phyloP scores from a whole-genome alignment of 2,329 filamentous ascomycete species.

The Aspergillus quadricinctus region DNA sequence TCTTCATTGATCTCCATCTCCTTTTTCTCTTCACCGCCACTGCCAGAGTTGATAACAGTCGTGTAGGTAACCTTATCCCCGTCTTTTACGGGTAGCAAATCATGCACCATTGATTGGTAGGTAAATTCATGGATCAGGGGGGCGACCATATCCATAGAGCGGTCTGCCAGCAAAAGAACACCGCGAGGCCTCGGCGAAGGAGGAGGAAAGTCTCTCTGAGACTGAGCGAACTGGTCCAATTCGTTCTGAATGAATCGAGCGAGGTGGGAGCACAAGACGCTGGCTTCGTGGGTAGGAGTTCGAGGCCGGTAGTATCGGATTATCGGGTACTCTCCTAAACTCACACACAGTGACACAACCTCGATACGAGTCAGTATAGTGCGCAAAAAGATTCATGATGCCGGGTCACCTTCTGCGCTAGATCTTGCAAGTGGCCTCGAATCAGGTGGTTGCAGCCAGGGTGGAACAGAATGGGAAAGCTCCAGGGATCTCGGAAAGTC shows the following conservation, averaged over 20 bases:
- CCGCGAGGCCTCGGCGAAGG: constrained; percentile 68
- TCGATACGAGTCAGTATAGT: constrained; percentile 31
- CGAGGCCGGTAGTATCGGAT: constrained; percentile 84
- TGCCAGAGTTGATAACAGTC: constrained; percentile 71
- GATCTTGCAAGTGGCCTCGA: constrained; percentile 71
- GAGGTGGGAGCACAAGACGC: constrained; percentile 79
- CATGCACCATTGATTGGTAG: constrained; percentile 97
- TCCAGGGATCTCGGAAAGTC: constrained; percentile 92
- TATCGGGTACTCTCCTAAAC: constrained; percentile 87
- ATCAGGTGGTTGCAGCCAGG: constrained; percentile 83
- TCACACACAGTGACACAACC: constrained; percentile 84
- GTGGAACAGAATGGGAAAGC: constrained; percentile 89
- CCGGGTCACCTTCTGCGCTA: constrained; percentile 75
- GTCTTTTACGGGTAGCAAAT: constrained; percentile 82
- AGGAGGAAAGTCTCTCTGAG: constrained; percentile 78
- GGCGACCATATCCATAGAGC: constrained; percentile 86
- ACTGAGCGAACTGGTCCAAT: constrained; percentile 82
- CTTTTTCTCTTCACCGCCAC: constrained; percentile 68
- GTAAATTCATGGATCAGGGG: constrained; percentile 94
- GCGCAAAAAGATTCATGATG: not conserved
- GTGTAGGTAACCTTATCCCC: constrained; percentile 83
- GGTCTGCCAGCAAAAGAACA: constrained; percentile 79
- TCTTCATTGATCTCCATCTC: constrained; percentile 88
- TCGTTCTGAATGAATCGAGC: constrained; percentile 89
- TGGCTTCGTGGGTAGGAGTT: constrained; percentile 75